These are phyloP conservation scores for Lentinula sp. DNA, from an alignment of 768 basidiomycete species.

Conservation along the genomic window DNA sequence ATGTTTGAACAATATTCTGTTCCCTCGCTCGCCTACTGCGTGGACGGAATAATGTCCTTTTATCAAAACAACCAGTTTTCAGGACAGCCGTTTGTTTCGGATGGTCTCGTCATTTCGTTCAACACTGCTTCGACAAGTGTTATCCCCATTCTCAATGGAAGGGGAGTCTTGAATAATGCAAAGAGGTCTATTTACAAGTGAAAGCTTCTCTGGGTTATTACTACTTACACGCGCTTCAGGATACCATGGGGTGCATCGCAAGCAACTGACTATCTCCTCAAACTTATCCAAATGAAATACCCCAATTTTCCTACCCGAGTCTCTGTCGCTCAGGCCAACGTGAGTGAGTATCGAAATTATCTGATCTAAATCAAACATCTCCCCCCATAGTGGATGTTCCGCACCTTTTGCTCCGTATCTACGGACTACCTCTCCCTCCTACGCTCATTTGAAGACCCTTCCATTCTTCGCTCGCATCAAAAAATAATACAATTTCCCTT, in stretches of 20 bases:
- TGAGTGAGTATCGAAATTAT: conserved; percentile 27
- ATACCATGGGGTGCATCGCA: conserved; percentile 94
- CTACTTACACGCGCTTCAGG: conserved; percentile 29
- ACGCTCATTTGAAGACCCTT: conserved; percentile 62
- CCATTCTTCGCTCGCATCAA: conserved; percentile 54
- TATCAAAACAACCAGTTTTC: conserved; percentile 65
- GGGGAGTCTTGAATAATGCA: conserved; percentile 76
- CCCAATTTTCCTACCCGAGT: conserved; percentile 87
- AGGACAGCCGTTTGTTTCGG: conserved; percentile 38
- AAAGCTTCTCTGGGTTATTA: not conserved
- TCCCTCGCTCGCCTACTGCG: conserved; percentile 79
- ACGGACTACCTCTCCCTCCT: conserved; percentile 68
- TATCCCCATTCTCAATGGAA: conserved; percentile 81
- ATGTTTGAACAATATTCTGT: conserved; percentile 92
- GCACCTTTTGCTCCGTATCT: conserved; percentile 80
- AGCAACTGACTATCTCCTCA: conserved; percentile 86
- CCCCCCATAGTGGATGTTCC: conserved; percentile 75
- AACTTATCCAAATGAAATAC: conserved; percentile 93
- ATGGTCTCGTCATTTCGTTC: conserved; percentile 87
- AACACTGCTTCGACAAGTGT: conserved; percentile 89
- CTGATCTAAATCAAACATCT: not conserved
- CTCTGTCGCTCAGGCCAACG: conserved; percentile 69
- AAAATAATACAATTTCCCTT: conserved; percentile 89
- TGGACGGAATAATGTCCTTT: conserved; percentile 92
- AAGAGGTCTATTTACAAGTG: conserved; percentile 54